Evolutionary conservation across 1,139 yeast species (phyloP), one percentile per base, ranked within the genome.

Genomic region (Meyerozyma elateridarum): DNA sequence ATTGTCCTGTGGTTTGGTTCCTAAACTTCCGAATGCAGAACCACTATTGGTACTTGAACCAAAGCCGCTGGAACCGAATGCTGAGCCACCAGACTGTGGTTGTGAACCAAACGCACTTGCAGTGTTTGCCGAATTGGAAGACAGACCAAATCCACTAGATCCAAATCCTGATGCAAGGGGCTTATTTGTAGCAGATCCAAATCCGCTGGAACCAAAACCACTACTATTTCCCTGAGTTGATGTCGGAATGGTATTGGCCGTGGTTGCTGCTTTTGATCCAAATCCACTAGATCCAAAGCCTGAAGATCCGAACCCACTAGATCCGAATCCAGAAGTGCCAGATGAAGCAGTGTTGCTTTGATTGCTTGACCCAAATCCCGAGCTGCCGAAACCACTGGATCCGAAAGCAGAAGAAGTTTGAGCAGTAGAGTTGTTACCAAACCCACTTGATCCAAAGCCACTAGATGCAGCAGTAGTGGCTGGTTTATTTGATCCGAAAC

Each of bases 61-160:
- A 17, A 34, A 35, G 5, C 40, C 31, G 15, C 35, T 9, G 6
- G 25, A 9, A 2, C 46, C 46, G 19, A 42, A 37, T 7, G 37
- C 42, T 12, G 35, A 17, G 17, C 32, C 21, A 8, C 46, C 42
- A 22, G 40, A 39, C 5, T 30, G 38, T 35, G n/a, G 13, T 4
- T 9, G 4, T 22, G 35, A 17, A 9, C 38, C 36, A 20, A 35
- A 30, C 4, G 39, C 36, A 26, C 26, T 32, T 6, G 31, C 11
- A 7, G 12, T 25, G 12, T 17, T 18, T 25, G 27, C 20, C 20
- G 20, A 21, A 12, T 2, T 29, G 20, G 20, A 19, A 13, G 22
- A 6, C 6, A 5, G 9, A 9, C 17, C 40, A 8, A 33, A 28
- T 12, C 34, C 16, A 13, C 17, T 28, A 15, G 22, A 13, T 3